These are phyloP conservation scores for Coprinopsis cinerea DNA, from an alignment of 768 basidiomycete species.

Conservation along the genomic window DNA sequence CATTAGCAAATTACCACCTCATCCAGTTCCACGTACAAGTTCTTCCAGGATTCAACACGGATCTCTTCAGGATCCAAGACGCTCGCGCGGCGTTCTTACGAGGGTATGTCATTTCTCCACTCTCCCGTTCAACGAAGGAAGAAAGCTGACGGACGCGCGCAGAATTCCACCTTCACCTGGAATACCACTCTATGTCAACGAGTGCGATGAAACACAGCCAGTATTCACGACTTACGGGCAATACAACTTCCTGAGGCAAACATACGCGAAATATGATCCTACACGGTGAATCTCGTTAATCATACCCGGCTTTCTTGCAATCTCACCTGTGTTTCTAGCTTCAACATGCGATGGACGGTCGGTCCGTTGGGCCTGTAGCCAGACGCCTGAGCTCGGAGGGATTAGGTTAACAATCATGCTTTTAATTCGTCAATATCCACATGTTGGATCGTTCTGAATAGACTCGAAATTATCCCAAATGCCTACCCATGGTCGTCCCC, in stretches of 20 bases:
- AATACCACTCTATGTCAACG: conserved; percentile 34
- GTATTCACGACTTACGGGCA: conserved; percentile 35
- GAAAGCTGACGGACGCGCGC: no score
- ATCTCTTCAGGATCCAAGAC: conserved; percentile 19
- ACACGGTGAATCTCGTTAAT: conserved; percentile 22
- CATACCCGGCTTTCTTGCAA: not conserved
- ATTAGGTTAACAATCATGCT: not conserved
- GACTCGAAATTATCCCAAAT: no score
- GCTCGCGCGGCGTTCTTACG: conserved; percentile 23
- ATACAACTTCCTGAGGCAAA: conserved; percentile 28
- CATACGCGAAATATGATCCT: conserved; percentile 40
- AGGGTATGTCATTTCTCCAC: conserved; percentile 21
- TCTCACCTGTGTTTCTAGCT: not conserved
- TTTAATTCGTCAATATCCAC: not conserved
- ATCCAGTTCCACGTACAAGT: conserved; percentile 29
- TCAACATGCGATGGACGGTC: conserved; percentile 8
- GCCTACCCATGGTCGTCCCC: not conserved
- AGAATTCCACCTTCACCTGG: conserved; percentile 33
- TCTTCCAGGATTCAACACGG: conserved; percentile 13
- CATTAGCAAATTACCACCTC: conserved; percentile 28
- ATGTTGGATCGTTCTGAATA: no score
- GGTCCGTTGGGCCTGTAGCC: conserved; percentile 7
- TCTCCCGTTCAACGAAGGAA: no score
- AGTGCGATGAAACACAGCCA: conserved; percentile 32
- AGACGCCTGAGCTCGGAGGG: not conserved